These are phyloP conservation scores for Phoma sp. DNA, from an alignment of 2,329 filamentous ascomycete species.

Conservation along the genomic window DNA sequence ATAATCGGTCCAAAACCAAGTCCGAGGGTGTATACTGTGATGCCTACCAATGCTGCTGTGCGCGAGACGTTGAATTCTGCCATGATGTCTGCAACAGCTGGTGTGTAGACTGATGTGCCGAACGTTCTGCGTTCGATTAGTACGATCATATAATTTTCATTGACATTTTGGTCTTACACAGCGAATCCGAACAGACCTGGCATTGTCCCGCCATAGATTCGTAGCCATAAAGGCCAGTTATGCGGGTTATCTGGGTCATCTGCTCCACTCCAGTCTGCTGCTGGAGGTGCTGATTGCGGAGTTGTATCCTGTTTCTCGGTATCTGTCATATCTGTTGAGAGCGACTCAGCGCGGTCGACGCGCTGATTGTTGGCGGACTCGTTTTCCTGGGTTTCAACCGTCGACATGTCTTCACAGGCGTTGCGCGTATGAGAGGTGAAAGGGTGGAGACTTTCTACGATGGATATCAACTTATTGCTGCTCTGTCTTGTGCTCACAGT, in stretches of 20 bases:
- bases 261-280: slow-evolving; percentile 43
- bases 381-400: neutral
- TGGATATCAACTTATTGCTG: too few species aligned
- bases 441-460: too few species aligned
- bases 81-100: slow-evolving; percentile 57
- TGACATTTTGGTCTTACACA: slow-evolving; percentile 36
- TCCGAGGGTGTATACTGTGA: slow-evolving; percentile 68
- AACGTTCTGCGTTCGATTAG: slow-evolving; percentile 54
- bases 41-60: slow-evolving; percentile 64
- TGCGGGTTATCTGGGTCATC: slow-evolving; percentile 49
- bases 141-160: neutral
- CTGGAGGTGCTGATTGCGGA: neutral
- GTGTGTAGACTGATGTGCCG: slow-evolving; percentile 63
- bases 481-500: too few species aligned
- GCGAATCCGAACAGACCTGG: slow-evolving; percentile 48
- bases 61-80: slow-evolving; percentile 62
- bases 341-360: neutral
- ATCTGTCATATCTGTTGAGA: slow-evolving; percentile 6
- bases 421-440: too few species aligned
- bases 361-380: neutral
- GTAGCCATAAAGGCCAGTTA: slow-evolving; percentile 47
- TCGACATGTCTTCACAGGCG: neutral
- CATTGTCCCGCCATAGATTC: slow-evolving; percentile 43
- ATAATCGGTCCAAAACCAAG: slow-evolving; percentile 67
- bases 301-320: neutral